A percentile compares a stretch with the other conserved stretches of the same genome.
Evolutionary conservation across 352 stramenopile species (phyloP).

Genomic region (Phytophthora pistaciae): DNA sequence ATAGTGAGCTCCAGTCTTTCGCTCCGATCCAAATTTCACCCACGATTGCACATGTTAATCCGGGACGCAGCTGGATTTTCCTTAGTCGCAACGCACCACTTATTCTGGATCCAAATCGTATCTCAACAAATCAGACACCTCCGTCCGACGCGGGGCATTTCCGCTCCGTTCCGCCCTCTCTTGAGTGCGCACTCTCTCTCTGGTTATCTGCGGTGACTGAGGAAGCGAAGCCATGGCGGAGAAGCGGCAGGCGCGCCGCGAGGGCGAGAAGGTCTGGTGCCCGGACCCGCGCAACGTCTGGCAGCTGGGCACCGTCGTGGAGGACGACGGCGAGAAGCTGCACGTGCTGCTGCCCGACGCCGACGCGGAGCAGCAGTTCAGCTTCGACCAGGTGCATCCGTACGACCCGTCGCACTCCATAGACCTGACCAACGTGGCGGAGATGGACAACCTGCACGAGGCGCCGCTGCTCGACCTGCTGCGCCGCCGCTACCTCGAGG

Average conservation of each 20-base stretch:
- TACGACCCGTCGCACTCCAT: slow-evolving; percentile 92
- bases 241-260: slow-evolving; percentile 68
- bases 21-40: slow-evolving; percentile 5
- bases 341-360: slow-evolving; percentile 84
- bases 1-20: slow-evolving; percentile 15
- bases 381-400: slow-evolving; percentile 84
- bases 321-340: slow-evolving; percentile 88
- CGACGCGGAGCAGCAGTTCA: slow-evolving; percentile 85
- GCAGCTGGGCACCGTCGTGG: slow-evolving; percentile 86
- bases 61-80: slow-evolving; percentile 14
- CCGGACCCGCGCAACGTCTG: slow-evolving; percentile 88
- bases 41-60: slow-evolving; percentile 7
- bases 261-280: slow-evolving; percentile 91
- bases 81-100: neutral
- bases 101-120: slow-evolving; percentile 26
- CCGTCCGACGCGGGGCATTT: neutral
- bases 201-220: too few species aligned
- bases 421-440: slow-evolving; percentile 92
- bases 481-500: slow-evolving; percentile 87
- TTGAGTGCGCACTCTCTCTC: neutral
- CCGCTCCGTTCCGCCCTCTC: slow-evolving; percentile 14
- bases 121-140: slow-evolving; percentile 31
- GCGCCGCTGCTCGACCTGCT: slow-evolving; percentile 92
- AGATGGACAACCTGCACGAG: slow-evolving; percentile 95
- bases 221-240: slow-evolving; percentile 33